Base-by-base conservation (phyloP, 495 filamentous ascomycete species). In the Aspergillus bertholletiae region DNA sequence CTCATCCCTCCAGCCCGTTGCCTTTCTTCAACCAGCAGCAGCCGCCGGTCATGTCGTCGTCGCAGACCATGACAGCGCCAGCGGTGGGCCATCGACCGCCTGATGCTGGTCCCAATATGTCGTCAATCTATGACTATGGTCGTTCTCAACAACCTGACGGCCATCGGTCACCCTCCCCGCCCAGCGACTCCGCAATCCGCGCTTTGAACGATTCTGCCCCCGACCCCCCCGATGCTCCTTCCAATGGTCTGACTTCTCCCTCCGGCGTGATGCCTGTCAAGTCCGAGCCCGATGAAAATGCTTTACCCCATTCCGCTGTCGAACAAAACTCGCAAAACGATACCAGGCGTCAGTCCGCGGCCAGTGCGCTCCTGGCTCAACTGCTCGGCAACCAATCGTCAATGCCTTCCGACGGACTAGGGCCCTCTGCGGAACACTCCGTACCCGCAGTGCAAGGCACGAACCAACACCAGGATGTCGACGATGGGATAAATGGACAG, bases 41-140 rank as follows among this genome's bases (percentile, higher is more conserved):
- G 40, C 63, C 62, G 62, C 58, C 62, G 73, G 78, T 75, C 71
- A 75, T 80, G 72, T 79, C 75, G 66, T 74, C 70, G 54, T 81
- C 77, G 67, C 77, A 79, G 72, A 80, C 76, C 75, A 80, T 81
- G 71, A 80, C 73, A 69, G 75, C 75, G 71, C 74, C 75, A 72
- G 71, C 74, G 67, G 69, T 78, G 71, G 73, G 73, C 66, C 75
- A 76, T 75, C 74, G 71, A 58, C 74, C 74, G 62, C 71, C 73
- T 65, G 73, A 78, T 64, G 65, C 73, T 67, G 74, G 71, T 49
- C 66, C 66, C 46, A 64, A 72, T 58, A 67, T 63, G 62, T 73
- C 74, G 60, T 62, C 63, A 41, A 22, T 65, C 17, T 73, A 74
- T 63, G 72, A 74, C 54, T 73, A 74, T 69, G 61, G 65, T 56